Conservation (phyloP, 2,329 filamentous ascomycete genomes). For the Gnomoniopsis smithogilvyi region DNA sequence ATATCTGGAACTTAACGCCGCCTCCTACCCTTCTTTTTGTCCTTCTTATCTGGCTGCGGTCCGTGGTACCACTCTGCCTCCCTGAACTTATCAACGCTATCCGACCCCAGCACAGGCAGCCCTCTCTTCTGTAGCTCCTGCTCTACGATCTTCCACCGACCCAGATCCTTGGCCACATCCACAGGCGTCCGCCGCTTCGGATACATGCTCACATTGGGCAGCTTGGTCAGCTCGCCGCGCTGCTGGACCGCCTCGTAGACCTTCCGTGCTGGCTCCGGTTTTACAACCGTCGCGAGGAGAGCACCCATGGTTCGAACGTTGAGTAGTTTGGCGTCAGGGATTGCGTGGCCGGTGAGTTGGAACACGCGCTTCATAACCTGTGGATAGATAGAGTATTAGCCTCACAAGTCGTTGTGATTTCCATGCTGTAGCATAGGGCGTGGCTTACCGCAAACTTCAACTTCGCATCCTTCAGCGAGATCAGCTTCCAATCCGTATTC, state of each 20-base stretch:
- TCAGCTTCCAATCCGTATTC: constrained; percentile 55
- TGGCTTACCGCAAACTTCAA: constrained; percentile 70
- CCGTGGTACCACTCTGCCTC: constrained; percentile 27
- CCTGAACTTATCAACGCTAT: constrained; percentile 25
- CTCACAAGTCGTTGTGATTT: background rate
- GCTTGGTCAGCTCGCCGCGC: constrained; percentile 41
- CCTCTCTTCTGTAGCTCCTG: constrained; percentile 30
- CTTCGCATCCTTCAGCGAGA: constrained; percentile 53
- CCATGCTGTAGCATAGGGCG: background rate
- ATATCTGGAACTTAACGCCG: background rate
- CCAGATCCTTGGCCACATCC: constrained; percentile 32
- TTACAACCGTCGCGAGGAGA: constrained; percentile 52
- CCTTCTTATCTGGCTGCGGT: constrained; percentile 8
- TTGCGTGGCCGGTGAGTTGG: constrained; percentile 73
- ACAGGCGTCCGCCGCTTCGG: constrained; percentile 63
- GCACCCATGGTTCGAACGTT: constrained; percentile 50
- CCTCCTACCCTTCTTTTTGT: constrained; percentile 14
- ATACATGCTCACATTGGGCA: constrained; percentile 71
- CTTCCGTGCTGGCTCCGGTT: constrained; percentile 55
- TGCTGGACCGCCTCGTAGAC: constrained; percentile 58
- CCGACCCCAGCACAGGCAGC: constrained; percentile 30
- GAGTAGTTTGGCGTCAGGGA: constrained; percentile 68
- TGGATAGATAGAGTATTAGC: background rate
- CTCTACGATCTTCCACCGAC: constrained; percentile 36
- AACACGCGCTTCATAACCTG: constrained; percentile 79